Evolutionary conservation across 2,329 filamentous ascomycete species (phyloP).

Genomic region (Colletotrichum sp.): DNA sequence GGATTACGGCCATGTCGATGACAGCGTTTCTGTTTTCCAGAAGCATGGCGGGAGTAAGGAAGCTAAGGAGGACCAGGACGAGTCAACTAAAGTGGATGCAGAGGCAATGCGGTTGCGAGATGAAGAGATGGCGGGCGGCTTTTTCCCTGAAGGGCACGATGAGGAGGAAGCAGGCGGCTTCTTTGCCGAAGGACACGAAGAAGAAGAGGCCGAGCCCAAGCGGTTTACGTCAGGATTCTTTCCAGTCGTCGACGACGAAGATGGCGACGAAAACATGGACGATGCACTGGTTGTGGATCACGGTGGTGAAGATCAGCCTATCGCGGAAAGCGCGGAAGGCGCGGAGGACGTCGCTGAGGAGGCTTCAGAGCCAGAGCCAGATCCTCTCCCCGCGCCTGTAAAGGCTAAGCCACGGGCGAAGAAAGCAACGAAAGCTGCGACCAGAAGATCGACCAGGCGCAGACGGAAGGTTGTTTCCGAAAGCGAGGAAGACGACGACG

Average conservation of each 20-base stretch:
- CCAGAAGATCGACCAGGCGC: conserved; percentile 11
- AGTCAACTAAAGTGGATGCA: conserved; percentile 14
- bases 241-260: conserved; percentile 49
- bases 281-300: conserved; percentile 39
- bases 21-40: conserved; percentile 58
- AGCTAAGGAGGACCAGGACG: not conserved
- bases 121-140: conserved; percentile 64
- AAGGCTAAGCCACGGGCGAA: conserved; percentile 9
- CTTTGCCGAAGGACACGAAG: conserved; percentile 60
- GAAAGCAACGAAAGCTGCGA: not conserved
- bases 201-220: conserved; percentile 44
- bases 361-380: not conserved
- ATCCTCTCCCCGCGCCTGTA: not conserved
- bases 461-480: not conserved
- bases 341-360: not conserved
- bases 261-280: conserved; percentile 37
- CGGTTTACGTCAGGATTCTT: conserved; percentile 51
- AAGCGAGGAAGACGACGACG: conserved; percentile 15
- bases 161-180: conserved; percentile 62
- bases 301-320: not conserved
- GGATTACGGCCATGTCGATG: conserved; percentile 73
- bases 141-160: conserved; percentile 62
- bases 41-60: conserved; percentile 36
- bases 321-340: not conserved
- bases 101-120: conserved; percentile 35